Base-by-base conservation (phyloP, 352 stramenopile genomes). In the Blastocystis sp. region DNA sequence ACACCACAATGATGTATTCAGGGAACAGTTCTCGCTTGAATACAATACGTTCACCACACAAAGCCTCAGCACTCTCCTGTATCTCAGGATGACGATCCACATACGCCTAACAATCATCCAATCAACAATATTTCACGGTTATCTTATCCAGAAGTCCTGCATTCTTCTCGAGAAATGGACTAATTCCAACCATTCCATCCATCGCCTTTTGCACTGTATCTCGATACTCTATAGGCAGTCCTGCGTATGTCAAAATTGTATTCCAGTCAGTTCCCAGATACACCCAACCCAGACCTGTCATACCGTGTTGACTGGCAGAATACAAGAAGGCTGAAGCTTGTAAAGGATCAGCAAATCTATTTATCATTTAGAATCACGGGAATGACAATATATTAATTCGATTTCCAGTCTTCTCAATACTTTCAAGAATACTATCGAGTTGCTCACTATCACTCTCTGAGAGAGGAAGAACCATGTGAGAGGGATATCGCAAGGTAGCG, bases 181-280 rank as follows among this genome's bases (percentile, higher is more conserved):
- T 59, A 52, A 88, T 80, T 11, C 69, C 85, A 12, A 88, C 19
- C 56, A 80, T 80, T 78, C 85, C 85, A n/a, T 88, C 58, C 85
- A 88, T 88, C 52, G 58, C 69, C 0, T 86, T 35, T 14, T 27
- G 19, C 0, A 74, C 75, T 43, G 49, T 12, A 16, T 73, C 42
- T 14, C 32, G 39, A 0, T 24, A 57, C 14, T 73, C 85, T 5
- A 43, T 21, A 9, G 24, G 16, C 46, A 58, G 24, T 52, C 51
- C 85, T 46, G 42, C 35, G 21, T 63, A 86, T 6, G 61, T 61
- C 24, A 32, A 24, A 42, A 65, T 35, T 14, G 21, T 46, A 27
- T 87, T 66, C 85, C 69, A 88, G 24, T 88, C 85, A 3, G 69
- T 69, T 46, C 85, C 85, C 12, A 88, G n/a, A 35, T 80, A 88